Evolutionary conservation across 2,329 filamentous ascomycete genomes (phyloP).

Genomic region (Cytospora schulzeri): DNA sequence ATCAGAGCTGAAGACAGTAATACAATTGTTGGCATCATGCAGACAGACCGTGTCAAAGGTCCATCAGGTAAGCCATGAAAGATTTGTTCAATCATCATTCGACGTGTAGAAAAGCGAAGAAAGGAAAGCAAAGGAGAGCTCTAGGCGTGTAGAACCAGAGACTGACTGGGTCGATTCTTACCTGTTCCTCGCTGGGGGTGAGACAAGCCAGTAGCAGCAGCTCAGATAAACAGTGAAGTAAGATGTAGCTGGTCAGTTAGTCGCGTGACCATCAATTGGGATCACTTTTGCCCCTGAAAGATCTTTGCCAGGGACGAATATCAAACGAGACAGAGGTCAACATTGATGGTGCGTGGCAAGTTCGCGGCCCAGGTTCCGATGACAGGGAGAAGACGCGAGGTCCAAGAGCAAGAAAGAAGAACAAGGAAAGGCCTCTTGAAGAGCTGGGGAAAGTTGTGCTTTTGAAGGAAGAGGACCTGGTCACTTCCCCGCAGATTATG

Average conservation of each 20-base stretch:
- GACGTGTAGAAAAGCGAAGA: background rate
- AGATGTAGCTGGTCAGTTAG: background rate
- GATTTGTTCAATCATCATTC: slow-evolving; percentile 22
- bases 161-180: background rate
- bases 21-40: slow-evolving; percentile 27
- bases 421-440: background rate
- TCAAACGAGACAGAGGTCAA: background rate
- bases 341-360: background rate
- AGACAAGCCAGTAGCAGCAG: background rate
- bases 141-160: background rate
- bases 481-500: background rate
- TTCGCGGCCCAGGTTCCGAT: background rate
- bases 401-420: background rate
- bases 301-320: background rate
- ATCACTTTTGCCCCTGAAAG: too few relatives aligned
- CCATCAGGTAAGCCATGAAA: slow-evolving; percentile 30
- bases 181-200: background rate
- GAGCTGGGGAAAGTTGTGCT: background rate
- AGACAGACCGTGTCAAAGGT: slow-evolving; percentile 26
- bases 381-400: background rate
- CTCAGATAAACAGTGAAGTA: background rate
- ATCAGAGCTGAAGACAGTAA: slow-evolving; percentile 13
- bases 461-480: background rate
- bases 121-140: background rate
- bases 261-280: background rate